Conservation (phyloP, 1,284 basidiomycete species). For the Boletus smithii region DNA sequence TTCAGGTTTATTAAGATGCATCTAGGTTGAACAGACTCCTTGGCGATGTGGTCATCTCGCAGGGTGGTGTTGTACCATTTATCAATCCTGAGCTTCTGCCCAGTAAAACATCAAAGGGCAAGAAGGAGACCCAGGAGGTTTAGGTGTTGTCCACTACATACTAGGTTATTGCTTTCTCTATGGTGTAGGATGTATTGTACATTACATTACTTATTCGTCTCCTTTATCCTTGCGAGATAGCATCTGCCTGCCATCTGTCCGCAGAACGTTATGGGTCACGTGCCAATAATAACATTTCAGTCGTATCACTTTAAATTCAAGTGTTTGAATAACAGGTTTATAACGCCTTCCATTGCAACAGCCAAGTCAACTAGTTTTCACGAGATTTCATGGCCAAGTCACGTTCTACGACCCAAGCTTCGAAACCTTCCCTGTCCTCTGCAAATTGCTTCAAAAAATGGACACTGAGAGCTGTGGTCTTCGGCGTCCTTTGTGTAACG, state of each 20-base stretch:
- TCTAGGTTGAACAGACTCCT: slow-evolving; percentile 64
- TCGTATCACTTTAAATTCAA: background rate
- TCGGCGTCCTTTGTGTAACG: slow-evolving; percentile 41
- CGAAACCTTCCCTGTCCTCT: background rate
- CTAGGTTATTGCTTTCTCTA: slow-evolving; percentile 21
- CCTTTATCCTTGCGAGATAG: too few species aligned
- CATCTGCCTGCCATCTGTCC: too few species aligned
- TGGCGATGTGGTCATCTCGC: slow-evolving; percentile 82
- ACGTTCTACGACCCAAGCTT: background rate
- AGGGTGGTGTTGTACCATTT: slow-evolving; percentile 83
- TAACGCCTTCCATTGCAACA: background rate
- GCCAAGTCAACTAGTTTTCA: background rate
- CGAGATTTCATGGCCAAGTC: slow-evolving; percentile 19
- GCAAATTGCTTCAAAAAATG: slow-evolving; percentile 39
- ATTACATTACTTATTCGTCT: slow-evolving; percentile 33
- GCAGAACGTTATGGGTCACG: background rate
- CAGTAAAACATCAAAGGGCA: slow-evolving; percentile 43
- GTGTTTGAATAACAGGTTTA: too few species aligned
- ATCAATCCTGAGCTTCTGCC: slow-evolving; percentile 48
- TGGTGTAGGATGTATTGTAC: slow-evolving; percentile 34
- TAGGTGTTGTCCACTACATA: slow-evolving; percentile 12
- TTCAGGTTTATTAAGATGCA: background rate
- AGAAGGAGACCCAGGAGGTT: slow-evolving; percentile 35
- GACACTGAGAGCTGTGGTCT: slow-evolving; percentile 41
- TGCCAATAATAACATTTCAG: background rate